phyloP scores from a whole-genome alignment of 177 flowering plant species.

The Vitis hybrid region DNA sequence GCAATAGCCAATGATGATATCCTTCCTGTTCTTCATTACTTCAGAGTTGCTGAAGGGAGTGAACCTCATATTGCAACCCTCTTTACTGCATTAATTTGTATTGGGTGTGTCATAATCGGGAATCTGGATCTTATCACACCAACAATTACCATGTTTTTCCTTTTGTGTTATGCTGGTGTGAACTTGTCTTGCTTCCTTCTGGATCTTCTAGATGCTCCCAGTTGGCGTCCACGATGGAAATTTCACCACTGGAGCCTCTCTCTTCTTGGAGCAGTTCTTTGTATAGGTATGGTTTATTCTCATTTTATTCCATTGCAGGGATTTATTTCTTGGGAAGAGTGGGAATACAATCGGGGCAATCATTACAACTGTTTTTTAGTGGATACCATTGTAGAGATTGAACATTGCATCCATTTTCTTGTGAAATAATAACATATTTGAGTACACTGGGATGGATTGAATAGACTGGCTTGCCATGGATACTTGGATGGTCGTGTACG shows the following conservation, averaged over 20 bases:
- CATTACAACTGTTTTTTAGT: not conserved
- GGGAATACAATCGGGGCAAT: not conserved
- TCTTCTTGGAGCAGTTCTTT: constrained; percentile 85
- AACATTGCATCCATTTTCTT: not conserved
- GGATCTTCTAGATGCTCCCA: constrained; percentile 99
- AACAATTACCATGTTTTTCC: constrained; percentile 95
- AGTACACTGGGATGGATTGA: not conserved
- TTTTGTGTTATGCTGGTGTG: constrained; percentile 94
- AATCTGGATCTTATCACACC: constrained; percentile 97
- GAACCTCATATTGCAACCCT: constrained; percentile 93
- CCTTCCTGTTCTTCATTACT: constrained; percentile 92
- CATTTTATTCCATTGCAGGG: not conserved
- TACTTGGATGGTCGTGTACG: not conserved
- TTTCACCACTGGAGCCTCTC: constrained; percentile 99
- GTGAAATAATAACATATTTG: not conserved
- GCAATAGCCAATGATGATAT: constrained; percentile 99
- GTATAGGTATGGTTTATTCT: constrained; percentile 61
- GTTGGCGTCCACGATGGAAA: constrained; percentile 99
- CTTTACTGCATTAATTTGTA: constrained; percentile 89
- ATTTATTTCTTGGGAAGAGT: not conserved
- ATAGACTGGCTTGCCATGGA: not conserved
- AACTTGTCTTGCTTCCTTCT: constrained; percentile 98
- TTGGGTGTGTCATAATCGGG: constrained; percentile 87
- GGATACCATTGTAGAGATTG: not conserved
- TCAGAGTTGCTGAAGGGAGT: constrained; percentile 84